Conservation (phyloP, 2,329 filamentous ascomycete species). For the Graphilbum fragrans region DNA sequence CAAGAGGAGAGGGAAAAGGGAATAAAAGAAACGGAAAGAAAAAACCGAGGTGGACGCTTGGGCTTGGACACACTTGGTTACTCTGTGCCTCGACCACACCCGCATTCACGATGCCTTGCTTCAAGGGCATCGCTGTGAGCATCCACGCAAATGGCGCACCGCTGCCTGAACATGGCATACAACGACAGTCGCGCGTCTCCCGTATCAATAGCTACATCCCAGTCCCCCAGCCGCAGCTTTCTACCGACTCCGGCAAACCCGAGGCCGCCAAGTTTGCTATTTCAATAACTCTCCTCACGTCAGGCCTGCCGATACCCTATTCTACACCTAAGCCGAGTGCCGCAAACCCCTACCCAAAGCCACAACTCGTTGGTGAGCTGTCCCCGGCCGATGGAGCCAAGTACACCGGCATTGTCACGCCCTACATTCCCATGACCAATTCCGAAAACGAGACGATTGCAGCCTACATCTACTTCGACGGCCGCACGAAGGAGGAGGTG, state of each 20-base stretch:
- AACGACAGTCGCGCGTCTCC: conserved; percentile 81
- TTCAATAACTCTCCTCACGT: conserved; percentile 88
- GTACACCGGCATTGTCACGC: conserved; percentile 50
- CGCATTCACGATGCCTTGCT: conserved; percentile 64
- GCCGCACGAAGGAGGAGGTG: conserved; percentile 88
- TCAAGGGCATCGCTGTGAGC: conserved; percentile 97
- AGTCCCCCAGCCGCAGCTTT: conserved; percentile 76
- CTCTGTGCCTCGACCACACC: too few relatives aligned
- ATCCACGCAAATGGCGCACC: conserved; percentile 76
- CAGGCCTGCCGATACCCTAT: conserved; percentile 81
- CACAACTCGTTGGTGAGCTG: conserved; percentile 34
- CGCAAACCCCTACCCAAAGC: conserved; percentile 66
- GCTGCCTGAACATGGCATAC: conserved; percentile 84
- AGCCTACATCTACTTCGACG: conserved; percentile 96
- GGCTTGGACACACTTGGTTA: too few relatives aligned
- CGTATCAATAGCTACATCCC: conserved; percentile 97
- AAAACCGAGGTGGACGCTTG: too few relatives aligned
- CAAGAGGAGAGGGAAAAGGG: too few relatives aligned
- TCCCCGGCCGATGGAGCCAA: conserved; percentile 35
- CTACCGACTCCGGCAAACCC: conserved; percentile 58
- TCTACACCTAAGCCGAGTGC: conserved; percentile 72
- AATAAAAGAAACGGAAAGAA: too few relatives aligned
- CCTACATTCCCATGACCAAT: conserved; percentile 85
- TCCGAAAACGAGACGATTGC: conserved; percentile 95
- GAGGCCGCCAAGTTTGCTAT: conserved; percentile 96